Evolutionary conservation across 768 basidiomycete species (phyloP).

Genomic region (Boletus insuetus): DNA sequence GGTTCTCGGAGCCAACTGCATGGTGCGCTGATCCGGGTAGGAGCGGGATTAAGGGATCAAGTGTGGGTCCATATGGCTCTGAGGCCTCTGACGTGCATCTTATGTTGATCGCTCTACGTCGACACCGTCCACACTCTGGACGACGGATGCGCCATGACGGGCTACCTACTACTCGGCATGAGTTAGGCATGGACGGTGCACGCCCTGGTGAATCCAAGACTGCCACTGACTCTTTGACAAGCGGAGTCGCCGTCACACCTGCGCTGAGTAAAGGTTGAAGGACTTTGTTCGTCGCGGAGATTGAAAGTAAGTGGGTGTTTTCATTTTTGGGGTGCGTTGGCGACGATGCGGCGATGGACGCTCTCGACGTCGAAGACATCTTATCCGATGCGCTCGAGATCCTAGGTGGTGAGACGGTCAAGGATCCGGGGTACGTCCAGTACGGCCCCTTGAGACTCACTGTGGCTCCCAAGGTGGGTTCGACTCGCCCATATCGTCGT

Average conservation of each 20-base stretch:
- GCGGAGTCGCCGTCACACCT: not conserved
- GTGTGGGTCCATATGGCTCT: not conserved
- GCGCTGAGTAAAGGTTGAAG: constrained; percentile 10
- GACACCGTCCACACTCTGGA: too few species aligned
- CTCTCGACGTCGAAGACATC: constrained; percentile 43
- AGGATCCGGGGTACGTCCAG: constrained; percentile 42
- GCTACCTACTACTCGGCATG: too few species aligned
- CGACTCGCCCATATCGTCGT: not conserved
- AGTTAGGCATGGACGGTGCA: too few species aligned
- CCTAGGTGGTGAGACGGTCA: constrained; percentile 43
- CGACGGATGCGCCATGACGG: too few species aligned
- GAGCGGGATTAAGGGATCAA: constrained; percentile 3
- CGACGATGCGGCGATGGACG: constrained; percentile 5
- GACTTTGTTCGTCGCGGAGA: constrained; percentile 20
- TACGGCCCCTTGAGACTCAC: constrained; percentile 57
- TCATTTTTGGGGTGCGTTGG: not conserved
- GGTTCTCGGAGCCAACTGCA: not conserved
- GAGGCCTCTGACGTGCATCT: too few species aligned
- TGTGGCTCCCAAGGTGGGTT: constrained; percentile 52
- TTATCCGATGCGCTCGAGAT: constrained; percentile 51
- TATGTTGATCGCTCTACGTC: too few species aligned
- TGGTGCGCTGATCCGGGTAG: not conserved
- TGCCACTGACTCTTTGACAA: not conserved
- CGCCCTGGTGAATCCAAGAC: too few species aligned
- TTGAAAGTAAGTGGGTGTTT: constrained; percentile 7